phyloP scores from a whole-genome alignment of 1,139 yeast genomes.

The Zygosaccharomyces sapae region DNA sequence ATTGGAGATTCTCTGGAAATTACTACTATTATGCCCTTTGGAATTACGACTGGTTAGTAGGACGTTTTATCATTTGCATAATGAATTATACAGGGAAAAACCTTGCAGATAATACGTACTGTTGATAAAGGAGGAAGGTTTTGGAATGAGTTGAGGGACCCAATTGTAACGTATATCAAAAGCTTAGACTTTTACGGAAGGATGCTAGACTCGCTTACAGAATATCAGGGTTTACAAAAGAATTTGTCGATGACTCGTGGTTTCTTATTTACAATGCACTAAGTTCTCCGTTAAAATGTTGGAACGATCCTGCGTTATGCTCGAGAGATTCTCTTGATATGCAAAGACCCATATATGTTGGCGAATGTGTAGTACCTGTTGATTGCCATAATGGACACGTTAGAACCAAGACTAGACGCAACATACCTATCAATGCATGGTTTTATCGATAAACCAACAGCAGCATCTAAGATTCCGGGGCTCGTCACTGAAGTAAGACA shows the following conservation, averaged over 20 bases:
- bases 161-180: constrained; percentile 8
- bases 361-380: constrained; percentile 11
- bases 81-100: constrained; percentile 11
- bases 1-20: constrained; percentile 11
- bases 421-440: constrained; percentile 14
- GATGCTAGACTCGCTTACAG: constrained; percentile 8
- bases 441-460: constrained; percentile 11
- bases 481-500: constrained; percentile 13
- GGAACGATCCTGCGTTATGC: constrained; percentile 6
- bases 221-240: constrained; percentile 1
- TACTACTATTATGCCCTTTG: constrained; percentile 11
- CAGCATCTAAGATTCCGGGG: constrained; percentile 10
- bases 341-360: constrained; percentile 12
- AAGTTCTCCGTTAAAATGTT: constrained; percentile 12
- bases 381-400: not conserved
- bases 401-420: not conserved
- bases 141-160: constrained; percentile 6
- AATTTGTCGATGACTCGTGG: constrained; percentile 26
- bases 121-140: constrained; percentile 4
- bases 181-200: constrained; percentile 14
- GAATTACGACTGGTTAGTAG: constrained; percentile 10
- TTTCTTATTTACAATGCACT: constrained; percentile 19
- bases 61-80: constrained; percentile 12
- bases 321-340: constrained; percentile 11
- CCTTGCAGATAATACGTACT: constrained; percentile 3